These are phyloP conservation scores for Aspergillus ochraceus DNA, from an alignment of 2,329 filamentous ascomycete genomes.

Conservation along the genomic window DNA sequence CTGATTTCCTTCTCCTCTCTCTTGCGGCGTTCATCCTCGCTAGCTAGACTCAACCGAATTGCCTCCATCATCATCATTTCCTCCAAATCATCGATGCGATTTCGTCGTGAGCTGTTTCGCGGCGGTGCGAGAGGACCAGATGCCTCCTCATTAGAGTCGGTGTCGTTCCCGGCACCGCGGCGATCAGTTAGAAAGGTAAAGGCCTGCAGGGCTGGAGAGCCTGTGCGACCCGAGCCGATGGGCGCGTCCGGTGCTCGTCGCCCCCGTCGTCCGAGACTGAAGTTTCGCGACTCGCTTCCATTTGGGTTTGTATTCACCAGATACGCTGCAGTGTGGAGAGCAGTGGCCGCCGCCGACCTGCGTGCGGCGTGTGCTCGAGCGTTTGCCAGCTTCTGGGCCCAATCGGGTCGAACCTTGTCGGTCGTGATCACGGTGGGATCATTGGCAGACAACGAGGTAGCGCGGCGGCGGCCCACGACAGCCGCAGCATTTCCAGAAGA, in stretches of 20 bases:
- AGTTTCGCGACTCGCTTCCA: slow-evolving; percentile 49
- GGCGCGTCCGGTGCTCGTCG: slow-evolving; percentile 39
- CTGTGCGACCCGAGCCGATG: slow-evolving; percentile 33
- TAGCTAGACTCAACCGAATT: slow-evolving; percentile 83
- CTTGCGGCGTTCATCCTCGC: slow-evolving; percentile 87
- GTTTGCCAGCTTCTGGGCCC: slow-evolving; percentile 83
- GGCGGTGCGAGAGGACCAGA: slow-evolving; percentile 38
- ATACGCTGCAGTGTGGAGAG: slow-evolving; percentile 91
- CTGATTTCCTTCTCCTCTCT: slow-evolving; percentile 77
- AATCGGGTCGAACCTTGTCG: slow-evolving; percentile 88
- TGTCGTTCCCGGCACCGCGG: slow-evolving; percentile 34
- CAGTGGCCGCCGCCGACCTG: slow-evolving; percentile 87
- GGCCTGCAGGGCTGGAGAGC: slow-evolving; percentile 45
- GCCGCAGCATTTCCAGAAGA: slow-evolving; percentile 54
- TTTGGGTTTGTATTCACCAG: slow-evolving; percentile 64
- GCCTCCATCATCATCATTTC: slow-evolving; percentile 99
- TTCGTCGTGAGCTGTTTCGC: slow-evolving; percentile 57
- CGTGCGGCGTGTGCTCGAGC: slow-evolving; percentile 83
- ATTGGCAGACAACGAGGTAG: slow-evolving; percentile 74
- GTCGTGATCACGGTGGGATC: slow-evolving; percentile 88
- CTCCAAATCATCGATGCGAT: slow-evolving; percentile 81
- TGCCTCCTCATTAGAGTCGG: slow-evolving; percentile 37
- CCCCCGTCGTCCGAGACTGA: slow-evolving; percentile 58
- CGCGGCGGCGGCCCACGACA: slow-evolving; percentile 53
- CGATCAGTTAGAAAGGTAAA: slow-evolving; percentile 50